Conservation (phyloP, 2,329 filamentous ascomycete species). For the Alternaria dauci region DNA sequence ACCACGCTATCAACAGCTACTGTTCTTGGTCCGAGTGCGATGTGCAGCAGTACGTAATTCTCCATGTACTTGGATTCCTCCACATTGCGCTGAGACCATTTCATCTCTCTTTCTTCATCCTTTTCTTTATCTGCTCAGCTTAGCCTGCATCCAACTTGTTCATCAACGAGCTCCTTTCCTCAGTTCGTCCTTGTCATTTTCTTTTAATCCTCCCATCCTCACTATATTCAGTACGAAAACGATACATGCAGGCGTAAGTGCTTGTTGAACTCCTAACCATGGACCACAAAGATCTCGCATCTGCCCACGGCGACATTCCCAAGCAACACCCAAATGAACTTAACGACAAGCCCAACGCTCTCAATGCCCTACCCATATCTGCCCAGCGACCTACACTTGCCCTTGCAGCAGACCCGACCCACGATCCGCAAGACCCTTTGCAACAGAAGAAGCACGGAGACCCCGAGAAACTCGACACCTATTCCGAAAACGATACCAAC, state of each 20-base stretch:
- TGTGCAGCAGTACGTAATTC: constrained; percentile 24
- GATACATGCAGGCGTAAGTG: constrained; percentile 21
- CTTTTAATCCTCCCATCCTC: neutral
- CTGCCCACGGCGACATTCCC: constrained; percentile 21
- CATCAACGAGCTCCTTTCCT: neutral
- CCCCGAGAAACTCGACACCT: constrained; percentile 28
- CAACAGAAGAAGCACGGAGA: constrained; percentile 14
- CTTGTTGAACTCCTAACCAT: constrained; percentile 21
- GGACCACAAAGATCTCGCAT: constrained; percentile 23
- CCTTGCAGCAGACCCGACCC: constrained; percentile 32
- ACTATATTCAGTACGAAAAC: neutral
- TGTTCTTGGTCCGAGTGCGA: constrained; percentile 7
- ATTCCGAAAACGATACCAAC: constrained; percentile 31
- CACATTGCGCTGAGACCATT: constrained; percentile 6
- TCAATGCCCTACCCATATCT: constrained; percentile 23
- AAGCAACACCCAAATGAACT: constrained; percentile 21
- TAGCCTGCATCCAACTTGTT: neutral
- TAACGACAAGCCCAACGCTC: constrained; percentile 25
- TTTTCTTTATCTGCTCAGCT: constrained; percentile 6
- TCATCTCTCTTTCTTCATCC: constrained; percentile 1
- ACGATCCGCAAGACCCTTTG: constrained; percentile 29
- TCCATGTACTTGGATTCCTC: constrained; percentile 11
- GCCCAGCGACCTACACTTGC: constrained; percentile 30
- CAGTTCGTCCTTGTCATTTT: neutral
- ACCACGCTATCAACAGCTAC: constrained; percentile 20